A percentile compares a stretch with the other conserved stretches of the same genome.
Conservation (phyloP, 2,329 filamentous ascomycete species). For the Ceratocystis papillata region DNA sequence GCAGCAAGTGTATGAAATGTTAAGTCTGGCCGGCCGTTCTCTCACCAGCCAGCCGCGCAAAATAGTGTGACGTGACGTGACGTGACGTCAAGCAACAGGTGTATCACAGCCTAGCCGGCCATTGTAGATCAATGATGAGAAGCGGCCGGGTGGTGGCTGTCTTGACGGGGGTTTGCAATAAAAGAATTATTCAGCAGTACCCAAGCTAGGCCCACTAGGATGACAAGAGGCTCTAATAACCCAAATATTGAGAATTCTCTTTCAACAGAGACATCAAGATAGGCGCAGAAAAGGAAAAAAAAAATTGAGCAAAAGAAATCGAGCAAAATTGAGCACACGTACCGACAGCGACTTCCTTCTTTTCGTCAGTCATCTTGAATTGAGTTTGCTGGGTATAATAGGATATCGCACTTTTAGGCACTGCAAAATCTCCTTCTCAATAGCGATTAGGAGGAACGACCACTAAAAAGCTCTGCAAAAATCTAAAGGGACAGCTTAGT, state of each 20-base stretch:
- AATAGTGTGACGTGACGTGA: not conserved
- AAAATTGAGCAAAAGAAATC: constrained; percentile 7
- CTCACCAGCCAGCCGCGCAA: not conserved
- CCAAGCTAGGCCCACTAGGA: too few relatives aligned
- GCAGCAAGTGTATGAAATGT: too few relatives aligned
- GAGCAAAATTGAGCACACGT: constrained; percentile 23
- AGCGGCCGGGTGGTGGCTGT: constrained; percentile 1
- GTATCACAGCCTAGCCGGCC: constrained; percentile 8
- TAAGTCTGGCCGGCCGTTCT: too few relatives aligned
- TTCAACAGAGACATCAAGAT: not conserved
- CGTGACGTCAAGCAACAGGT: not conserved
- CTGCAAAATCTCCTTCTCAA: constrained; percentile 19
- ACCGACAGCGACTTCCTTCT: constrained; percentile 35
- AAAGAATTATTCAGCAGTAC: constrained; percentile 7
- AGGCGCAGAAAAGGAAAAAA: not conserved
- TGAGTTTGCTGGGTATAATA: constrained; percentile 9
- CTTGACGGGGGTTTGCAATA: constrained; percentile 18
- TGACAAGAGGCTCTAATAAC: too few relatives aligned
- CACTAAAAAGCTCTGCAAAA: constrained; percentile 23
- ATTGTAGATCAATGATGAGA: constrained; percentile 4
- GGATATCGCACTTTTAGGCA: constrained; percentile 20
- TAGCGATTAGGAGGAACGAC: constrained; percentile 23
- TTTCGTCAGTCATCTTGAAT: constrained; percentile 36
- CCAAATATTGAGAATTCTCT: not conserved
- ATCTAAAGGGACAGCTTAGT: constrained; percentile 23